These are phyloP conservation scores for Pyrrhoderma noxium DNA, from an alignment of 1,284 basidiomycete species.

Conservation along the genomic window DNA sequence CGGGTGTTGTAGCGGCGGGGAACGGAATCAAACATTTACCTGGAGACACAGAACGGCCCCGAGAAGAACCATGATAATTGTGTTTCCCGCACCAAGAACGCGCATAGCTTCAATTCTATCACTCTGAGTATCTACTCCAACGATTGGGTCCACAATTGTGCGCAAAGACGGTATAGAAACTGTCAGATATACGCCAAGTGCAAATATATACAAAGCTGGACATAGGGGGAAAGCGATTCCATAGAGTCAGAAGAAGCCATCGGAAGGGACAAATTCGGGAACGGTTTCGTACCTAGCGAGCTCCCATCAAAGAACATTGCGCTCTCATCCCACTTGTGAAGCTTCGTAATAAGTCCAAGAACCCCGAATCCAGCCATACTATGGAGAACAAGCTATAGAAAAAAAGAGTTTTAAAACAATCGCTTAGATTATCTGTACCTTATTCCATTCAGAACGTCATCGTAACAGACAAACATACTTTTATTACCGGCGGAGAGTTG, in stretches of 20 bases:
- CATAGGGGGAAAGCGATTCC: constrained; percentile 1
- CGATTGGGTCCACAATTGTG: constrained; percentile 55
- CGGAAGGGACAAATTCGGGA: not conserved
- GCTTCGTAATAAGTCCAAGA: constrained; percentile 65
- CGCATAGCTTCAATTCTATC: constrained; percentile 74
- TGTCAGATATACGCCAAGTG: constrained; percentile 69
- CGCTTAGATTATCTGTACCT: not conserved
- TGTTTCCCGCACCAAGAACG: constrained; percentile 77
- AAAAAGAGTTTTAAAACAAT: constrained; percentile 1
- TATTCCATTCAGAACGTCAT: not conserved
- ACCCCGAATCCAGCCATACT: constrained; percentile 73
- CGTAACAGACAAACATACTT: constrained; percentile 40
- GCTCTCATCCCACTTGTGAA: constrained; percentile 82
- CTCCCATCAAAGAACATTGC: constrained; percentile 90
- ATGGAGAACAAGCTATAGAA: constrained; percentile 63
- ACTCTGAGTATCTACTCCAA: constrained; percentile 46
- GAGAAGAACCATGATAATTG: constrained; percentile 67
- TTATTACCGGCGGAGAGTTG: constrained; percentile 84
- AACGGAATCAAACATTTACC: constrained; percentile 37
- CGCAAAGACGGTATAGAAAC: constrained; percentile 73
- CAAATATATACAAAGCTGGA: constrained; percentile 67
- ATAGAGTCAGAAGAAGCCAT: constrained; percentile 3
- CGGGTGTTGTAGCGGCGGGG: constrained; percentile 12
- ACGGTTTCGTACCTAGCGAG: constrained; percentile 56
- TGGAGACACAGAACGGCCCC: constrained; percentile 62